Evolutionary conservation across 257 asterid species (phyloP).

Genomic region (Primulina huaijiensis): DNA sequence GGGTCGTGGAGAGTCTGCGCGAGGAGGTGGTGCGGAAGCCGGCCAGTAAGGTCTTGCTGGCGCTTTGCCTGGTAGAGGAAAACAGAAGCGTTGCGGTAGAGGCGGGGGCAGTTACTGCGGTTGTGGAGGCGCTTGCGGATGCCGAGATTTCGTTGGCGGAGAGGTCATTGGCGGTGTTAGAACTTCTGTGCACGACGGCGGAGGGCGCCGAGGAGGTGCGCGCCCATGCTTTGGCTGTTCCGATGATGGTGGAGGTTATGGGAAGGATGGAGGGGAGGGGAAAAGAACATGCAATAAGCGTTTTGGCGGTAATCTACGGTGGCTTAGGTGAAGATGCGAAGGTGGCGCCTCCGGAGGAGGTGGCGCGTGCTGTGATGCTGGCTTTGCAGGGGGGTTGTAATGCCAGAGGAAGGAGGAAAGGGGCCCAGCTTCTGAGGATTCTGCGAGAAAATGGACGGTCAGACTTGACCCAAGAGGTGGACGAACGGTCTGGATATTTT

Average conservation of each 20-base stretch:
- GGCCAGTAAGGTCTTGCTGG: constrained; percentile 66
- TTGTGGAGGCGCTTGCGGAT: constrained; percentile 68
- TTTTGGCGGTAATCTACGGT: background rate
- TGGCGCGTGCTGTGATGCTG: constrained; percentile 85
- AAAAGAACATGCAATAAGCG: constrained; percentile 28
- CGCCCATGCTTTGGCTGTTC: constrained; percentile 46
- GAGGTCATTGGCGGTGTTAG: constrained; percentile 69
- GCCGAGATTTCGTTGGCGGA: constrained; percentile 63
- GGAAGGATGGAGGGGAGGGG: constrained; percentile 22
- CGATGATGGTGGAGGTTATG: background rate
- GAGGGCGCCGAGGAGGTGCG: constrained; percentile 79
- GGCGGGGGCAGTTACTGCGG: constrained; percentile 65
- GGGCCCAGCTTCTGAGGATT: constrained; percentile 74
- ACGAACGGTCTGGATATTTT: constrained; percentile 24
- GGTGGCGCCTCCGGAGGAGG: constrained; percentile 77
- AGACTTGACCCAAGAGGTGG: constrained; percentile 36
- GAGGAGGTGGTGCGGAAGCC: constrained; percentile 49
- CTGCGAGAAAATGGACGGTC: constrained; percentile 51
- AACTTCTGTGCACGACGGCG: constrained; percentile 63
- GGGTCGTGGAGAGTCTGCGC: constrained; percentile 51
- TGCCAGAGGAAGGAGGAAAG: constrained; percentile 68
- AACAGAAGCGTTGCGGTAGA: constrained; percentile 65
- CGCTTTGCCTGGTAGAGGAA: constrained; percentile 58
- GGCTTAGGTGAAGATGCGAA: background rate
- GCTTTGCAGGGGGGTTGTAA: constrained; percentile 77